Percentiles rank a stretch among this genome's conserved stretches.
These are phyloP conservation scores for Stemphylium beticola DNA, from an alignment of 2,329 filamentous ascomycete genomes.

Conservation along the genomic window DNA sequence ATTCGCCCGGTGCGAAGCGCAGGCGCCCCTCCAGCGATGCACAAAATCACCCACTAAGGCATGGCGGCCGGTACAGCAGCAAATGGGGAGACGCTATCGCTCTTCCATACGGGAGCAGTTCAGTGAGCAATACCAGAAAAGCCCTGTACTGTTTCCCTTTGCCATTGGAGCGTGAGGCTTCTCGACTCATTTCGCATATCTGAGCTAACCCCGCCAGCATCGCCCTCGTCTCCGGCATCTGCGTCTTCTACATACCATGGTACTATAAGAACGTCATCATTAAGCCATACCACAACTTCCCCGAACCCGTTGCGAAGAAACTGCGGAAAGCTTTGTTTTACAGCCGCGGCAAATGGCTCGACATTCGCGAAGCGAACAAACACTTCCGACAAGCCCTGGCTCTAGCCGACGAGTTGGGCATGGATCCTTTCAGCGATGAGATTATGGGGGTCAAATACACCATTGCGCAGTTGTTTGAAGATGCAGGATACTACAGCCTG, in stretches of 20 bases:
- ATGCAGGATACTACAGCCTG: constrained; percentile 70
- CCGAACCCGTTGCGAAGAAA: constrained; percentile 74
- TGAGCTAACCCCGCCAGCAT: constrained; percentile 38
- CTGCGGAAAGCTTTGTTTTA: constrained; percentile 87
- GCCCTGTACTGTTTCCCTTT: constrained; percentile 50
- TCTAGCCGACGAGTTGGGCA: constrained; percentile 71
- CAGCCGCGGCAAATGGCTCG: constrained; percentile 68
- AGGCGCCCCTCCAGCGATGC: constrained; percentile 24
- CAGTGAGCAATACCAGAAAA: constrained; percentile 44
- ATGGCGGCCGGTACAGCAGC: constrained; percentile 36
- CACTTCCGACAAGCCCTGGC: constrained; percentile 83
- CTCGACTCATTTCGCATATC: background rate
- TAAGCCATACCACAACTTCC: constrained; percentile 62
- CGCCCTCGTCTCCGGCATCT: constrained; percentile 46
- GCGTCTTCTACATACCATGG: constrained; percentile 53
- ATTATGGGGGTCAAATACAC: constrained; percentile 88
- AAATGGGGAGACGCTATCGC: constrained; percentile 33
- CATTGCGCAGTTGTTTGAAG: constrained; percentile 79
- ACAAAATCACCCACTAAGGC: constrained; percentile 28
- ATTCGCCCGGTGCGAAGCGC: constrained; percentile 35
- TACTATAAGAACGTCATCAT: constrained; percentile 56
- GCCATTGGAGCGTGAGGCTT: constrained; percentile 36
- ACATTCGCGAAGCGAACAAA: constrained; percentile 78
- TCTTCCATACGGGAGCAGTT: constrained; percentile 36
- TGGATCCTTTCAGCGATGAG: constrained; percentile 91